phyloP scores from a whole-genome alignment of 2,329 filamentous ascomycete genomes.

The Fusarium sp. region DNA sequence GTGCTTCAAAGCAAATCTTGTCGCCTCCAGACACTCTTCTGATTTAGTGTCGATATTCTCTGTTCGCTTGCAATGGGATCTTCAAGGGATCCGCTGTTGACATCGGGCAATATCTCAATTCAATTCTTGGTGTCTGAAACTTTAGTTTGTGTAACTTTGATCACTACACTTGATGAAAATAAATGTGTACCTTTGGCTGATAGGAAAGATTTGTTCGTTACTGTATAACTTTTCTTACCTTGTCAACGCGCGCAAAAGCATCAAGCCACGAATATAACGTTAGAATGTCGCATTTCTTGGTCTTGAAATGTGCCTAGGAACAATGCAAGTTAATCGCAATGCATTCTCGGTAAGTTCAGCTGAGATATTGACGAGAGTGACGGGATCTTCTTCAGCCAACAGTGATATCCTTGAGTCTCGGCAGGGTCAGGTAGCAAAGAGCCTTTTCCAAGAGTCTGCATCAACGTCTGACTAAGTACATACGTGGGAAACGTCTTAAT shows the following conservation, averaged over 20 bases:
- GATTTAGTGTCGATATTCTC: not conserved
- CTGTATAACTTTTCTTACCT: not conserved
- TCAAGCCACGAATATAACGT: rapidly evolving
- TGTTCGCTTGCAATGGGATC: not conserved
- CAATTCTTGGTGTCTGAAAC: not conserved
- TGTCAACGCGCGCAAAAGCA: not conserved
- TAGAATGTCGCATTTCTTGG: not conserved
- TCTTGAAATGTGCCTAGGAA: not conserved
- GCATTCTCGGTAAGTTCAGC: not conserved
- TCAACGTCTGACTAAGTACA: not conserved
- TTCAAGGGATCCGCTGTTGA: not conserved
- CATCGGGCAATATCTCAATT: not conserved
- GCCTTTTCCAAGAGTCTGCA: not conserved
- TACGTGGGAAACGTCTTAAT: not conserved
- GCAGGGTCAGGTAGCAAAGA: not conserved
- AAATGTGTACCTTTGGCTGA: not conserved
- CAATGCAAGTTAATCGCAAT: not conserved
- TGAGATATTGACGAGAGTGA: not conserved
- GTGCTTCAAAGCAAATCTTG: not conserved
- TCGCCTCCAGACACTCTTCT: not conserved
- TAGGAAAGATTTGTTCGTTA: not conserved
- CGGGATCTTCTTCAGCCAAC: not conserved
- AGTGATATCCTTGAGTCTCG: not conserved
- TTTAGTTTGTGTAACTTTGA: not conserved
- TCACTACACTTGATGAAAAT: not conserved